A percentile compares a stretch with the other conserved stretches of the same genome.
Conservation (phyloP, 2,329 filamentous ascomycete species). For the Aspergillus sp. region DNA sequence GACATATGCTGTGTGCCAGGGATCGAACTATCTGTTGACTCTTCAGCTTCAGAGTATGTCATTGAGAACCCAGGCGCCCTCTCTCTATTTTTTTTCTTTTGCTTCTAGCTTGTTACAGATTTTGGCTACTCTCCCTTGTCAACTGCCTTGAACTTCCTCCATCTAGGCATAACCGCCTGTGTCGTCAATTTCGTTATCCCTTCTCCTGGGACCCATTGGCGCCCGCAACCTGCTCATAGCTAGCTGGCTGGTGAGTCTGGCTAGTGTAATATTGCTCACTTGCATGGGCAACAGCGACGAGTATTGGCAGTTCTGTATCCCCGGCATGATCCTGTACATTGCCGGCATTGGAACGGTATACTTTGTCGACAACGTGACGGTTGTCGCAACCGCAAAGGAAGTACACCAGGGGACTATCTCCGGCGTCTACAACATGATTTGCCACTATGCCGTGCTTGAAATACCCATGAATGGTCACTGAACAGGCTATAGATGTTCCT, state of each 20-base stretch:
- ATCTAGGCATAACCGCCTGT: background rate
- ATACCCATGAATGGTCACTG: background rate
- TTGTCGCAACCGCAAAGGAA: background rate
- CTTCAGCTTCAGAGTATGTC: background rate
- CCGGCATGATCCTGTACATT: background rate
- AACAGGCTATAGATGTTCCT: background rate
- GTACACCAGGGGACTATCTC: background rate
- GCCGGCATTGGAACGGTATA: background rate
- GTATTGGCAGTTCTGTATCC: background rate
- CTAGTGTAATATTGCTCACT: background rate
- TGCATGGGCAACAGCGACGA: background rate
- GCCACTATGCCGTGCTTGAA: background rate
- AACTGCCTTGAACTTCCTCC: background rate
- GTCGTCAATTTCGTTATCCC: background rate
- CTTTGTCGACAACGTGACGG: background rate
- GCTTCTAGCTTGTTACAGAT: background rate
- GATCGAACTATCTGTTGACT: background rate
- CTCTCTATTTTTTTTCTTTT: too few relatives aligned
- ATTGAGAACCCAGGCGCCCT: too few relatives aligned
- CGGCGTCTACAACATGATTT: background rate
- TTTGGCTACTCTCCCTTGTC: background rate
- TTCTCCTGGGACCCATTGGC: background rate
- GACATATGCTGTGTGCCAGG: background rate
- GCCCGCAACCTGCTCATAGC: background rate
- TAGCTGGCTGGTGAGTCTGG: background rate